These are phyloP conservation scores for Globisporangium ultimum DNA, from an alignment of 352 stramenopile genomes.

Conservation along the genomic window DNA sequence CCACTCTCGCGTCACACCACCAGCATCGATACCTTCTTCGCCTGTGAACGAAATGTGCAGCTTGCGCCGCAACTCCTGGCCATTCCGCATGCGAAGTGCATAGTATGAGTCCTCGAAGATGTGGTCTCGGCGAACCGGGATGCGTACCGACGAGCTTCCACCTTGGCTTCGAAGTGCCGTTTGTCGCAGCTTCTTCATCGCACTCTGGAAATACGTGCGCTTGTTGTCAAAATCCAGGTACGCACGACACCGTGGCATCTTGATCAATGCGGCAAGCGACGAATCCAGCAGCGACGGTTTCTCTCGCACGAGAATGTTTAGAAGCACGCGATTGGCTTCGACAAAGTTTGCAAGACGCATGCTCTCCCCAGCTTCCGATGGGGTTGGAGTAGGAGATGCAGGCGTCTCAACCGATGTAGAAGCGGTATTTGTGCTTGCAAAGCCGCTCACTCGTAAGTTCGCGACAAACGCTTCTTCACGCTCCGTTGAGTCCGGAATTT, in stretches of 20 bases:
- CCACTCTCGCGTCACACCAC: conserved; percentile 98
- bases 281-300: conserved; percentile 96
- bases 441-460: conserved; percentile 61
- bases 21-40: conserved; percentile 98
- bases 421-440: conserved; percentile 37
- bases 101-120: conserved; percentile 99
- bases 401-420: conserved; percentile 19
- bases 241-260: conserved; percentile 92
- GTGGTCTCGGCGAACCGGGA: conserved; percentile 91
- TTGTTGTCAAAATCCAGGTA: conserved; percentile 99
- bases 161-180: conserved; percentile 81
- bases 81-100: conserved; percentile 94
- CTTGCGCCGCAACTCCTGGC: conserved; percentile 95
- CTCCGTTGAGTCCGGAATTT: conserved; percentile 67
- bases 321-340: conserved; percentile 93
- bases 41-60: conserved; percentile 98
- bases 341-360: conserved; percentile 91
- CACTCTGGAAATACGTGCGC: conserved; percentile 96
- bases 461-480: conserved; percentile 76
- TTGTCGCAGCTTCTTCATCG: conserved; percentile 91
- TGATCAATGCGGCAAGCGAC: conserved; percentile 94
- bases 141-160: conserved; percentile 84
- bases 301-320: conserved; percentile 97
- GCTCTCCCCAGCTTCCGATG: conserved; percentile 52
- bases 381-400: conserved; percentile 6